Percentiles rank a stretch among this genome's conserved stretches.
phyloP scores from a whole-genome alignment of 257 asterid species.

The Capsicum chinense region DNA sequence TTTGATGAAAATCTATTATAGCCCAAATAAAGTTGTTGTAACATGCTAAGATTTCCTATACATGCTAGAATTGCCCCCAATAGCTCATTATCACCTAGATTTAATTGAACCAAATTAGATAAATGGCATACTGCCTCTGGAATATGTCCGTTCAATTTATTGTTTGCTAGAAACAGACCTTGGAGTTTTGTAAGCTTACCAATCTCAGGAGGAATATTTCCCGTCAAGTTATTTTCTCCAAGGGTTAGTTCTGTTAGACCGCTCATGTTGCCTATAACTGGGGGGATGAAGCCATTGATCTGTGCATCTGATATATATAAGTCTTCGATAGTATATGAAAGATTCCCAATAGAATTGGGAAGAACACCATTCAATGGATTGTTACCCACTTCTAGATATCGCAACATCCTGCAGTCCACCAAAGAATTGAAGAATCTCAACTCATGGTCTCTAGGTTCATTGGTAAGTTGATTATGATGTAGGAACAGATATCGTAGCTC shows the following conservation, averaged over 20 bases:
- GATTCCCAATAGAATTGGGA: constrained; percentile 43
- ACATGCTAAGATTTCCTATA: too few relatives aligned
- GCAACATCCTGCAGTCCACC: constrained; percentile 38
- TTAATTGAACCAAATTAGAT: too few relatives aligned
- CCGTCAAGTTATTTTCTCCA: constrained; percentile 37
- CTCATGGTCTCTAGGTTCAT: constrained; percentile 24
- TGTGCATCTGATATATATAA: constrained; percentile 28
- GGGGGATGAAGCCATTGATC: constrained; percentile 40
- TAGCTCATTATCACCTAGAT: too few relatives aligned
- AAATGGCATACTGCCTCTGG: too few relatives aligned
- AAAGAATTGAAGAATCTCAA: constrained; percentile 41
- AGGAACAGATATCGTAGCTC: constrained; percentile 23
- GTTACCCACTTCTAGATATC: constrained; percentile 29
- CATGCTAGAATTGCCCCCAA: too few relatives aligned
- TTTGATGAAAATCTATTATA: too few relatives aligned
- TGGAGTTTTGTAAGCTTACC: constrained; percentile 41
- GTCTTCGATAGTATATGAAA: constrained; percentile 37
- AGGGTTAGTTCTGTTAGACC: constrained; percentile 19
- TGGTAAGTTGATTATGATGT: constrained; percentile 32
- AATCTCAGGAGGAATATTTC: constrained; percentile 43
- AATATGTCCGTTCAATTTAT: too few relatives aligned
- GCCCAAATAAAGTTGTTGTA: too few relatives aligned
- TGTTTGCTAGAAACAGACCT: neutral
- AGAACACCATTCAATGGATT: constrained; percentile 39
- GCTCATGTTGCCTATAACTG: constrained; percentile 42